Conservation (phyloP, 2,329 filamentous ascomycete genomes). For the Arachnomyces sp. region DNA sequence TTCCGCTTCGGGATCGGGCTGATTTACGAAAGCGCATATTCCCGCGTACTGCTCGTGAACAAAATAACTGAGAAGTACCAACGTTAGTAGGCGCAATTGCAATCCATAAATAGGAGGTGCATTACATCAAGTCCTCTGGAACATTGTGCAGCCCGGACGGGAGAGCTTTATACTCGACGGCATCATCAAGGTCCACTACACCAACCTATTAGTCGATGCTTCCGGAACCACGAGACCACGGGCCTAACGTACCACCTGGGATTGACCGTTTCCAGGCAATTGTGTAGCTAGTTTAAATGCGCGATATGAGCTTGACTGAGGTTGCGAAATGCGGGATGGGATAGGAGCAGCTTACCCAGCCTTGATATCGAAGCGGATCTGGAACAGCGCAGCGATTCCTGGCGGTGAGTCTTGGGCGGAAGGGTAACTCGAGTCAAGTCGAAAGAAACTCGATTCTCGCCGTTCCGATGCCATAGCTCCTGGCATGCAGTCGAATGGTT, state of each 20-base stretch:
- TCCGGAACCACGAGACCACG: neutral
- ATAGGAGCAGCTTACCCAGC: slow-evolving; percentile 56
- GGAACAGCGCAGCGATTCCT: slow-evolving; percentile 67
- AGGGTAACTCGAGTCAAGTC: slow-evolving; percentile 27
- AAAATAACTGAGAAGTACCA: slow-evolving; percentile 68
- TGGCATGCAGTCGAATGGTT: neutral
- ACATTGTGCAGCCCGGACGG: slow-evolving; percentile 90
- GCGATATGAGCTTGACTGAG: slow-evolving; percentile 4
- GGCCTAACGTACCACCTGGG: slow-evolving; percentile 50
- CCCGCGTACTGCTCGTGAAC: slow-evolving; percentile 78
- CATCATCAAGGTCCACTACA: slow-evolving; percentile 62
- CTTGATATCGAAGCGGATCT: slow-evolving; percentile 88
- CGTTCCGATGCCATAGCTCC: slow-evolving; percentile 13
- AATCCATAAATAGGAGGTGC: slow-evolving; percentile 4
- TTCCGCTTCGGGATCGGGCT: slow-evolving; percentile 66
- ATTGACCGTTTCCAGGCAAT: slow-evolving; percentile 77
- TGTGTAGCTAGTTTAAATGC: slow-evolving; percentile 54
- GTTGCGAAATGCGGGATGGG: slow-evolving; percentile 2
- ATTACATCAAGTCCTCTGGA: slow-evolving; percentile 65
- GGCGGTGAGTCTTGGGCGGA: slow-evolving; percentile 33
- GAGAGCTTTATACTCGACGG: slow-evolving; percentile 92
- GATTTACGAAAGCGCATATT: slow-evolving; percentile 84
- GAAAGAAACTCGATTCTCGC: slow-evolving; percentile 15
- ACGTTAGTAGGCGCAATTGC: slow-evolving; percentile 3
- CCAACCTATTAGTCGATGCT: slow-evolving; percentile 1